Conservation (phyloP, 768 basidiomycete genomes). For the Cystofilobasidium bisporidii region DNA sequence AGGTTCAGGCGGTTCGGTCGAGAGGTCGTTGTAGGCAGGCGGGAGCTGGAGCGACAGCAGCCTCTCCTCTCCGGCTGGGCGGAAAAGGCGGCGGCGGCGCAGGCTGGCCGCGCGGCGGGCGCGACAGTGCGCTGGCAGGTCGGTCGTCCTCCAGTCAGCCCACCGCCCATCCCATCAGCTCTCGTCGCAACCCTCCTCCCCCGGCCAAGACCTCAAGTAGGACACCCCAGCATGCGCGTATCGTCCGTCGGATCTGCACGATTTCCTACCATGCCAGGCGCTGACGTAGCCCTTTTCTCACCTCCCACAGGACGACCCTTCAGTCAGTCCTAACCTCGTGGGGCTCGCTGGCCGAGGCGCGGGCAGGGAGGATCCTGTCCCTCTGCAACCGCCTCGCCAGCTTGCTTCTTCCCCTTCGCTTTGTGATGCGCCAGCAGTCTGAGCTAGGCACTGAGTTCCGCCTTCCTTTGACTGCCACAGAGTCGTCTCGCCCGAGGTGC, state of each 20-base stretch:
- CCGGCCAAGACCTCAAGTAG: too few relatives aligned
- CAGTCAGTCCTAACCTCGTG: not conserved
- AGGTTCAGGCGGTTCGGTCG: too few relatives aligned
- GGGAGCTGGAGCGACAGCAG: too few relatives aligned
- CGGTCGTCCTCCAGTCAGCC: not conserved
- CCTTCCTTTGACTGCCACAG: slow-evolving; percentile 9
- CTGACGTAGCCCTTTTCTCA: not conserved
- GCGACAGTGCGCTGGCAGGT: not conserved
- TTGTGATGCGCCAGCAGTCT: too few relatives aligned
- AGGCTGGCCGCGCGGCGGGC: not conserved
- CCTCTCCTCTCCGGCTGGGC: too few relatives aligned
- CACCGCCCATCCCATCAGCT: not conserved
- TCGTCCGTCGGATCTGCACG: not conserved
- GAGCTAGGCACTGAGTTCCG: not conserved
- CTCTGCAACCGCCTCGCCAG: too few relatives aligned
- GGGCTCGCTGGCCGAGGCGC: too few relatives aligned
- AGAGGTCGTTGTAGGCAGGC: too few relatives aligned
- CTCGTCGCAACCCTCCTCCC: not conserved
- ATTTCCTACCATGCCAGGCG: not conserved
- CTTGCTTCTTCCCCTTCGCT: not conserved
- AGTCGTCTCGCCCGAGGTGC: slow-evolving; percentile 39
- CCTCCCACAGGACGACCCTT: not conserved
- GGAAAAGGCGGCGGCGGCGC: not conserved
- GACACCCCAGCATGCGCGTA: not conserved
- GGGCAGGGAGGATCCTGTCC: too few relatives aligned